Base-by-base conservation (phyloP, 2,329 filamentous ascomycete species). In the Xylariaceae sp. region DNA sequence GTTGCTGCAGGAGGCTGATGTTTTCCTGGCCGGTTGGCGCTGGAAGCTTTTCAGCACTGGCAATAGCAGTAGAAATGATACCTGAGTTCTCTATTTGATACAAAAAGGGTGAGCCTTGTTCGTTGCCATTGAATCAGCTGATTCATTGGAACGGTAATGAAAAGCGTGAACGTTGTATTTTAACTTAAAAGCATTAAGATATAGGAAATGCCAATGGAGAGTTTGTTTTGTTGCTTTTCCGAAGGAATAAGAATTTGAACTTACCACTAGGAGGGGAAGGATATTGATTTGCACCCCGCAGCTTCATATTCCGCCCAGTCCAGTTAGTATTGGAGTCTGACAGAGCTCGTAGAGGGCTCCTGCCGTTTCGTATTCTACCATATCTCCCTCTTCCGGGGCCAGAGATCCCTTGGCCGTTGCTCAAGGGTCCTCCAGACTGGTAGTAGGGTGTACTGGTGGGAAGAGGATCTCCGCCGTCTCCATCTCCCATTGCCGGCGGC, bases 51-150 rank as follows among this genome's bases (percentile, higher is more conserved):
- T 88, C 91, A 23, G 92, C 91, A 68, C 91, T 95, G 56, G 92
- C 92, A 67, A 96, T 97, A 40, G 93, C 92, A 63, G 84, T 88
- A 21, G 92, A 95, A 60, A 97, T 97, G 68, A 97, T 96, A 50
- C 92, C 92, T 9, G 75, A 72, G 49, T 75, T 75, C 73, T 88
- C 84, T 62, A 61, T 70, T 71, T 15, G 61, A 47, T 50, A 18
- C 21, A 55, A 24, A 55, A 39, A 52, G 32, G n/a, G 56, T 67
- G 47, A 68, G 62, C 33, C 46, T 47, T 30, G 37, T 39, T n/a
- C 42, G 13, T 27, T 21, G 26, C 15, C 37, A 21, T 23, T 24
- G 4, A 30, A 11, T 36, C 35, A 15, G 21, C 18, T 10, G 33
- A 33, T 21, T 8, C 7, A 40, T 24, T 9, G 3, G 26, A 8